Base-by-base conservation (phyloP, 148 eudicot species). In the Fagopyrum tataricum region DNA sequence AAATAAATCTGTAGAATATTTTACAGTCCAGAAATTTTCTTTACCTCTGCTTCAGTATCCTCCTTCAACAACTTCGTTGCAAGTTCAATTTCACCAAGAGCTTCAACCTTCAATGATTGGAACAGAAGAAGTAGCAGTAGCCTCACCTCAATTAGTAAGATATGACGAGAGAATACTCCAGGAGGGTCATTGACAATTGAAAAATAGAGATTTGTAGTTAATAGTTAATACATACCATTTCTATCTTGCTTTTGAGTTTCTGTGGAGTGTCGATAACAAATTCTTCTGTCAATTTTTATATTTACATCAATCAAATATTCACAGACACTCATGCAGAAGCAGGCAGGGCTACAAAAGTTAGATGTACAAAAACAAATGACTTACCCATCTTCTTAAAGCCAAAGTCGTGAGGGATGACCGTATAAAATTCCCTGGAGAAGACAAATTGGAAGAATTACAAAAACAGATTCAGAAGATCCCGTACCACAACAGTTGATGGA, bases 221-320 rank as follows among this genome's bases (percentile, higher is more conserved):
- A n/a, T n/a, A n/a, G n/a, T n/a, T n/a, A n/a, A 9, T 15, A 73
- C 40, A 79, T 81, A 95, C 99, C 99, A 95, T 95, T 87, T 95
- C 90, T 79, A 95, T 69, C 77, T 95, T 95, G 79, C 73, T 73
- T 82, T 95, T 92, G 66, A 95, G 75, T 84, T 92, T 95, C 67
- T 91, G 97, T 79, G 96, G 99, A 23, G 92, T 92, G 87, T 95
- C 96, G 58, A 95, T 95, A 72, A 91, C 88, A 81, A 95, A 95
- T 72, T 92, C 96, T 67, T 96, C 98, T 95, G 96, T 73, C 78
- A 84, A 64, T 55, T 44, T 73, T 79, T 53, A 81, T 6, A 80
- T 47, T n/a, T 15, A n/a, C 4, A 9, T 70, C 26, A n/a, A 70
- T 14, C 44, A 64, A 15, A 64, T 64, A 14, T 39, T 13, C 52